Evolutionary conservation across 805 yeast species (phyloP), one percentile per base, ranked within the genome.

Genomic region (Teunomyces stri): DNA sequence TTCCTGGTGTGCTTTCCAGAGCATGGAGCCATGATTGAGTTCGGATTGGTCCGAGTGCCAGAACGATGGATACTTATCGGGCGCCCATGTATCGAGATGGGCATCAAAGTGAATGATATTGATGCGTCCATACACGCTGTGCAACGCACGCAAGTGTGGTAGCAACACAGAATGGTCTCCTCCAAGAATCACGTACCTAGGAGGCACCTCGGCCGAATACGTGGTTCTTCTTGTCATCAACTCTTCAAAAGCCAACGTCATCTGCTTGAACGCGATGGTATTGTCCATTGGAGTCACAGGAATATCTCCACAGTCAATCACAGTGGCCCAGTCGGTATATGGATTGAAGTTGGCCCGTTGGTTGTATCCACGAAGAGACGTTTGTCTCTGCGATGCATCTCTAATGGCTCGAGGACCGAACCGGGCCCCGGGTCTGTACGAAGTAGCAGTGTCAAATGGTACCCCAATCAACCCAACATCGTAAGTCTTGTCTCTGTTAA

Each of bases 91-190:
- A 62, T 88, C 95, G 54, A 87, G 74, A 66, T 87, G 95, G 11
- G 94, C 92, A 60, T 88, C 96, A 55, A 88, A 86, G 65, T 88
- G 96, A 47, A 88, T 79, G 31, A 88, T 82, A 18, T 88, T 81
- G 43, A 88, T 65, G 15, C 81, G 81, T 1, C 92, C 94, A 58
- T 87, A 79, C 16, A 77, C 57, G 44, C 78, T 69, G 50, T 78
- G 62, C 47, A 85, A 70, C 0, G 88, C 84, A 54, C 95, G 73
- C 49, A 87, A 65, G 51, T 85, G 88, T 2, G 92, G 90, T 44
- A 87, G 70, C 36, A 85, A 74, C 28, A 88, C 79, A 2, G 90
- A 82, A 64, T 88, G 96, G 60, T 88, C 96, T 37, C 96, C 96
- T 9, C 96, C 96, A 22, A 88, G 70, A 0, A 88, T 83, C 15